A percentile compares a stretch with the other conserved stretches of the same genome.
Conservation (phyloP, 164 flowering plant genomes). For the Echeveria elegans region DNA sequence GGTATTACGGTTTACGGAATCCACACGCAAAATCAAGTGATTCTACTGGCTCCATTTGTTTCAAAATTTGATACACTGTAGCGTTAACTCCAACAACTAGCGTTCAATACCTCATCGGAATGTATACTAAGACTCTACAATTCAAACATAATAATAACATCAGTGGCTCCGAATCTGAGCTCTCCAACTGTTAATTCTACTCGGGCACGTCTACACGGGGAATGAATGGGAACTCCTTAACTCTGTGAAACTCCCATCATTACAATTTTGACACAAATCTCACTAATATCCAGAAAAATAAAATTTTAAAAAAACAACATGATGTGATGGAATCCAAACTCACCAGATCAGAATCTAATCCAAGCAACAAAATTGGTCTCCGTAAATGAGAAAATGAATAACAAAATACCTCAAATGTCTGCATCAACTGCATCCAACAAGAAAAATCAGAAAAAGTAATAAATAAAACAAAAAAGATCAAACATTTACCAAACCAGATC, state of each 20-base stretch:
- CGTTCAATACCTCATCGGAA: no score
- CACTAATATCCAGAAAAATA: no score
- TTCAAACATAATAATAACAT: no score
- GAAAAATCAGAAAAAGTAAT: background rate
- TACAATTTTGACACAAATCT: background rate
- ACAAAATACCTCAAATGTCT: slow-evolving; percentile 8
- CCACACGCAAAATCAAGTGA: background rate
- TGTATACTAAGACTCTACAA: no score
- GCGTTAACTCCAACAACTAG: no score
- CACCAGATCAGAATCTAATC: background rate
- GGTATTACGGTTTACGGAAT: no score
- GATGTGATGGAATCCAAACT: background rate
- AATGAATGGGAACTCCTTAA: background rate
- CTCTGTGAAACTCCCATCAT: background rate
- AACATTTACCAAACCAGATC: background rate
- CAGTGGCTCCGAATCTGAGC: no score
- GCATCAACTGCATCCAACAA: slow-evolving; percentile 3
- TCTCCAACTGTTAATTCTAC: background rate
- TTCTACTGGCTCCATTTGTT: background rate
- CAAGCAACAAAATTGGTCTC: background rate
- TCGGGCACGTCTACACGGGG: background rate
- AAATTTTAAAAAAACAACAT: no score
- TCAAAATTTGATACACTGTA: background rate
- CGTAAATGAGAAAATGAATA: background rate
- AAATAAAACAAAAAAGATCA: background rate